Conservation (phyloP, 345 rosid genomes). For the Aurinia saxatilis region DNA sequence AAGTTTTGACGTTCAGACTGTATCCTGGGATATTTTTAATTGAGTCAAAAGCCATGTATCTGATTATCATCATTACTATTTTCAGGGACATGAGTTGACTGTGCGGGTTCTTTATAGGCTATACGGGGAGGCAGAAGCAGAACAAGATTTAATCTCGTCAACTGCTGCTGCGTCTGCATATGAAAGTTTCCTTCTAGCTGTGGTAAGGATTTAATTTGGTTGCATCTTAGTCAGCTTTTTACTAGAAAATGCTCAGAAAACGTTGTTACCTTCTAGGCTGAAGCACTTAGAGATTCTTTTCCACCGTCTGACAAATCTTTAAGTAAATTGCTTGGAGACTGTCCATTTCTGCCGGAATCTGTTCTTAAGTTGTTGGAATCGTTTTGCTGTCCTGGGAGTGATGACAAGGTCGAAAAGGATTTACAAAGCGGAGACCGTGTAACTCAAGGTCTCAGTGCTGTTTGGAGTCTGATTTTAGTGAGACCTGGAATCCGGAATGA, state of each 20-base stretch:
- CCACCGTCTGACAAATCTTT: constrained; percentile 98
- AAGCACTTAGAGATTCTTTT: constrained; percentile 86
- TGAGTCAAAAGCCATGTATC: background rate
- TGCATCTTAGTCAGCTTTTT: constrained; percentile 1
- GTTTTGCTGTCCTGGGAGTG: constrained; percentile 68
- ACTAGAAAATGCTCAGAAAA: background rate
- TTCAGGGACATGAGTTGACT: constrained; percentile 99
- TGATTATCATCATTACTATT: constrained; percentile 18
- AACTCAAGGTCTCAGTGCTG: constrained; percentile 93
- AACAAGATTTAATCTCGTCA: constrained; percentile 86
- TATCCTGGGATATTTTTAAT: constrained; percentile 2
- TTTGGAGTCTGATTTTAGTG: constrained; percentile 81
- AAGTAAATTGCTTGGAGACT: constrained; percentile 86
- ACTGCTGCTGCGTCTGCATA: constrained; percentile 85
- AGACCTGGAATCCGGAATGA: constrained; percentile 80
- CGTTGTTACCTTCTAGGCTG: constrained; percentile 53
- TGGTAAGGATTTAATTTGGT: constrained; percentile 46
- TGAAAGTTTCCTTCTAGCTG: constrained; percentile 66
- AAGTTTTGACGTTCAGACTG: background rate
- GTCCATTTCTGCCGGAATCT: constrained; percentile 79
- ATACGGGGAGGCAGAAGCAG: constrained; percentile 92
- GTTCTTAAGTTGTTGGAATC: constrained; percentile 73
- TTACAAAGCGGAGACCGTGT: constrained; percentile 83
- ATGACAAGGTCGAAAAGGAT: constrained; percentile 54
- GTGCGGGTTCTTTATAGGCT: constrained; percentile 93